Percentiles rank a stretch among this genome's conserved stretches.
phyloP scores from a whole-genome alignment of 2,329 filamentous ascomycete genomes.

The Hymenoscyphus albidus region DNA sequence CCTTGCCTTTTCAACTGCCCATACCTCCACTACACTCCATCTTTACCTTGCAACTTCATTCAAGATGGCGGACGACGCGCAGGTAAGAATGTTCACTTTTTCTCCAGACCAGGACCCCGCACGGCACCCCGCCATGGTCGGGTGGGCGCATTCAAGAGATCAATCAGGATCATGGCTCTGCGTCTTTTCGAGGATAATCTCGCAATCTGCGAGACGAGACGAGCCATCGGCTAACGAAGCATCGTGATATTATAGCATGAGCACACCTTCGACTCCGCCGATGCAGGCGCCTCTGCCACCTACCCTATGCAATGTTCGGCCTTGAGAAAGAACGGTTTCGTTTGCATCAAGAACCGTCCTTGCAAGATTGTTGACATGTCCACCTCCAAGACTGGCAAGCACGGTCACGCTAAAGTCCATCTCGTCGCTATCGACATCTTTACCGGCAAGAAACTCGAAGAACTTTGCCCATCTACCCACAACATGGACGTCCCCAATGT shows the following conservation, averaged over 20 bases:
- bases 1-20: constrained; percentile 15
- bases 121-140: constrained; percentile 32
- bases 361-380: constrained; percentile 99
- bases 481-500: constrained; percentile 99
- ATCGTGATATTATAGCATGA: constrained; percentile 31
- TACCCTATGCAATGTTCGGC: constrained; percentile 99
- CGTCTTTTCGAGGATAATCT: neutral
- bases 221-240: constrained; percentile 10
- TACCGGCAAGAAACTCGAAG: constrained; percentile 99
- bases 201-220: neutral
- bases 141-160: constrained; percentile 25
- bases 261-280: constrained; percentile 82
- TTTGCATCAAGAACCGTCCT: constrained; percentile 96
- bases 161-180: neutral
- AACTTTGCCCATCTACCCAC: constrained; percentile 95
- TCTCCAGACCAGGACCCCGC: constrained; percentile 23
- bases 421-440: constrained; percentile 98
- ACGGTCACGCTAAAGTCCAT: constrained; percentile 99
- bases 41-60: constrained; percentile 33
- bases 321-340: constrained; percentile 97
- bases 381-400: constrained; percentile 99
- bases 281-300: constrained; percentile 92
- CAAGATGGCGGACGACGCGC: constrained; percentile 64
- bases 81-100: constrained; percentile 46
- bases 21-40: constrained; percentile 20